Evolutionary conservation across 2,329 filamentous ascomycete genomes (phyloP).

Genomic region (Aureobasidium sp.): DNA sequence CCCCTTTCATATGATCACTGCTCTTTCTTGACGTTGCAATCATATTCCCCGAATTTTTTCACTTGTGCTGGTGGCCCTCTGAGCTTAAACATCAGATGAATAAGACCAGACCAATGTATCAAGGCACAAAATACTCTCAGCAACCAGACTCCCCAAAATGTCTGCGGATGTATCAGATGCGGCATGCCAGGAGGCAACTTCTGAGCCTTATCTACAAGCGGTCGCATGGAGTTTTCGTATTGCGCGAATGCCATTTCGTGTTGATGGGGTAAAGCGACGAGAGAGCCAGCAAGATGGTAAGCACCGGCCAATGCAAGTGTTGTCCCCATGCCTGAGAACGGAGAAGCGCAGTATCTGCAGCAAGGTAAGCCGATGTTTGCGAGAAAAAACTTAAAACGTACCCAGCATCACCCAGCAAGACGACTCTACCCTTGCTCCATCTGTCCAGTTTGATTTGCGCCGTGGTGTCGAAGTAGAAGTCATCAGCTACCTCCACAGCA

Average conservation of each 20-base stretch:
- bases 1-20: not conserved
- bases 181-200: constrained; percentile 24
- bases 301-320: constrained; percentile 27
- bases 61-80: constrained; percentile 13
- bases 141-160: constrained; percentile 20
- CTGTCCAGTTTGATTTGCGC: constrained; percentile 22
- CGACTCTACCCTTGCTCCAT: constrained; percentile 26
- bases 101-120: constrained; percentile 13
- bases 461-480: constrained; percentile 21
- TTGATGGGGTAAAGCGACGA: constrained; percentile 14
- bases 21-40: not conserved
- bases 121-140: not conserved
- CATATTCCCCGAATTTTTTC: not conserved
- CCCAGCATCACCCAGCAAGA: constrained; percentile 22
- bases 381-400: not conserved
- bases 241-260: constrained; percentile 18
- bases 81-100: constrained; percentile 15
- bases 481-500: constrained; percentile 24
- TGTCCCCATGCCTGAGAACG: constrained; percentile 28
- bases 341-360: constrained; percentile 14
- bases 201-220: constrained; percentile 21
- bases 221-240: constrained; percentile 22
- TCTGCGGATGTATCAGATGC: constrained; percentile 21
- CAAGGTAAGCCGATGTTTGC: not conserved
- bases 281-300: constrained; percentile 24